Percentiles rank a stretch among this genome's conserved stretches.
These are phyloP conservation scores for Xylaria castorea DNA, from an alignment of 495 filamentous ascomycete species.

Conservation along the genomic window DNA sequence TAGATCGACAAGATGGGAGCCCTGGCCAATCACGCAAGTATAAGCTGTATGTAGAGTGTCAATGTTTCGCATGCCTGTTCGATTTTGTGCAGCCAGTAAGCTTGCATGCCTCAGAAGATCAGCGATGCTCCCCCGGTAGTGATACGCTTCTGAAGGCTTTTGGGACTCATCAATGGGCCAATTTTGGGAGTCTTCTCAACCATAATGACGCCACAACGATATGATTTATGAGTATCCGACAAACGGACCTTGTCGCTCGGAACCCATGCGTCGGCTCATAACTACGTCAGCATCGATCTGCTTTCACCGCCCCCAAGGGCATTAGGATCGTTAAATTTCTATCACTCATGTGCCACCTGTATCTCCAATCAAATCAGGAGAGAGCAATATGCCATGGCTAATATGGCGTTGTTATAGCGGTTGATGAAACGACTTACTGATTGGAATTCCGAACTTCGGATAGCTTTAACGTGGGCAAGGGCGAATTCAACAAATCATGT, in stretches of 20 bases:
- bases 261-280: background rate
- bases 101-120: conserved; percentile 17
- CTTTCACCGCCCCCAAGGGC: conserved; percentile 6
- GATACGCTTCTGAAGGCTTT: background rate
- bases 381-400: background rate
- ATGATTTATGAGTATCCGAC: background rate
- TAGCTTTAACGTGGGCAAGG: conserved; percentile 1
- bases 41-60: conserved; percentile 12
- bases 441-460: conserved; percentile 3
- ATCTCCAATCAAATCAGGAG: conserved; percentile 5
- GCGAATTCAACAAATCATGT: background rate
- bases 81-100: conserved; percentile 21
- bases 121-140: conserved; percentile 8
- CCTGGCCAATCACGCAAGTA: conserved; percentile 4
- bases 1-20: conserved; percentile 15
- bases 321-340: background rate
- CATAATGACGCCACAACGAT: background rate
- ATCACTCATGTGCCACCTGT: conserved; percentile 13
- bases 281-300: conserved; percentile 12
- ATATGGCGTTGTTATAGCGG: background rate
- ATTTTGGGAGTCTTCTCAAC: background rate
- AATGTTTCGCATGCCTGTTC: conserved; percentile 17
- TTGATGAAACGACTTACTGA: background rate
- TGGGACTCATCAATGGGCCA: conserved; percentile 5
- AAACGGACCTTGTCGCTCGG: background rate